A percentile compares a stretch with the other conserved stretches of the same genome.
These are phyloP conservation scores for Eimeria maxima DNA, from an alignment of 169 alveolate genomes.

Conservation along the genomic window DNA sequence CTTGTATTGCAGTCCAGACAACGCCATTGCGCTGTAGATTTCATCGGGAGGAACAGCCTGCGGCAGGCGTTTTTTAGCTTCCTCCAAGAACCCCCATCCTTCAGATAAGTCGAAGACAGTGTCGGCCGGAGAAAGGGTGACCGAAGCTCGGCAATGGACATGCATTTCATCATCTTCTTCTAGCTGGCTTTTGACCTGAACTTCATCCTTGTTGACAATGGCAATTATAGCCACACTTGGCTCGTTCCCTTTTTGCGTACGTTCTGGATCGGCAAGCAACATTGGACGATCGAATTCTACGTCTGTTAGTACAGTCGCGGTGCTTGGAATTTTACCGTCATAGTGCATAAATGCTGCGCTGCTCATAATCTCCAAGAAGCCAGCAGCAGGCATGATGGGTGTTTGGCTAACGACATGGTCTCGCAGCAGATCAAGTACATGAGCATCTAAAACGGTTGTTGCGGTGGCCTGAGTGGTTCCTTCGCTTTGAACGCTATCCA, in stretches of 20 bases:
- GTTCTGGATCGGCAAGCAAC: conserved; percentile 68
- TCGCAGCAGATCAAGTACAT: conserved; percentile 68
- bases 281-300: conserved; percentile 83
- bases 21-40: conserved; percentile 77
- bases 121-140: conserved; percentile 45
- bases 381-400: conserved; percentile 89
- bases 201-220: neutral
- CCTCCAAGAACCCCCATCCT: conserved; percentile 40
- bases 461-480: conserved; percentile 43
- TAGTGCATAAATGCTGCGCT: conserved; percentile 86
- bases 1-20: conserved; percentile 85
- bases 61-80: conserved; percentile 77
- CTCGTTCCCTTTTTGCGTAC: neutral
- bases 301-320: conserved; percentile 79
- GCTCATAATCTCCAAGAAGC: conserved; percentile 86
- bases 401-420: conserved; percentile 87
- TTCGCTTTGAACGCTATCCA: conserved; percentile 29
- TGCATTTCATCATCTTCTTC: conserved; percentile 81
- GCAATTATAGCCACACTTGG: conserved; percentile 56
- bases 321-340: conserved; percentile 65
- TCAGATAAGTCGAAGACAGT: conserved; percentile 21
- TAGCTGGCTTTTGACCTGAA: conserved; percentile 39
- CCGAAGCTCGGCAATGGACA: conserved; percentile 81
- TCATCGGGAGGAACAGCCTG: conserved; percentile 44
- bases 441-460: conserved; percentile 31